These are phyloP conservation scores for Wickerhamiella sergipiensis DNA, from an alignment of 805 yeast species.

Conservation along the genomic window DNA sequence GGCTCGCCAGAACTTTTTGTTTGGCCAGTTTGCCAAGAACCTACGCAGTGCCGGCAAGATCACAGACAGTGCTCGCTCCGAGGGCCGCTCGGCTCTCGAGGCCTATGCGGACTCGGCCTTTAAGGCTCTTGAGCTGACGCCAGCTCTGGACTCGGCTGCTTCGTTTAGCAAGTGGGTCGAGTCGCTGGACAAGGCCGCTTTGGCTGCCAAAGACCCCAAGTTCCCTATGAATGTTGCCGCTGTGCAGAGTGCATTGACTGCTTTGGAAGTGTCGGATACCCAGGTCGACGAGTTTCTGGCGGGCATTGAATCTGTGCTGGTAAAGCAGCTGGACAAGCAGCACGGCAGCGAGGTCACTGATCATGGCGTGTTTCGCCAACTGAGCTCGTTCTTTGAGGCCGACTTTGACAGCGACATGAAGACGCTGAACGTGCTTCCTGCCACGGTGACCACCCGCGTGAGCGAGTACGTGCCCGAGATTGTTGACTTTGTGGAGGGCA, in stretches of 20 bases:
- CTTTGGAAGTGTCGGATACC: constrained; percentile 19
- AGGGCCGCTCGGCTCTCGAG: constrained; percentile 15
- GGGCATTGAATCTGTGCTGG: constrained; percentile 58
- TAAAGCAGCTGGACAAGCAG: constrained; percentile 56
- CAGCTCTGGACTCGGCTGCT: constrained; percentile 19
- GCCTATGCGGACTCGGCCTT: constrained; percentile 38
- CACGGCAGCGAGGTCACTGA: constrained; percentile 69
- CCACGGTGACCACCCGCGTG: constrained; percentile 82
- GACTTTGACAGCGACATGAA: constrained; percentile 79
- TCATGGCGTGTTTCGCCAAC: constrained; percentile 64
- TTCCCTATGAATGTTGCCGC: constrained; percentile 73
- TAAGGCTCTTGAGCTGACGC: constrained; percentile 36
- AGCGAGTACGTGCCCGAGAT: constrained; percentile 94
- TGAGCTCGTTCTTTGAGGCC: constrained; percentile 83
- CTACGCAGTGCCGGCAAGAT: constrained; percentile 26
- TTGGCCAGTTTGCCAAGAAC: constrained; percentile 39
- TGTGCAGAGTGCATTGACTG: constrained; percentile 36
- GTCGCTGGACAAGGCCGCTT: constrained; percentile 35
- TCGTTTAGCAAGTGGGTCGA: constrained; percentile 41
- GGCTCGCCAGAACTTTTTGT: constrained; percentile 79
- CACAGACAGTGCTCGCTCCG: constrained; percentile 22
- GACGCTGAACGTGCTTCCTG: constrained; percentile 67
- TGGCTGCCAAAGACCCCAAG: constrained; percentile 57
- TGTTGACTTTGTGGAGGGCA: constrained; percentile 58
- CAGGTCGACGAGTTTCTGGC: constrained; percentile 28